Evolutionary conservation across 345 rosid species (phyloP), one percentile per base, ranked within the genome.

Genomic region (Leavenworthia alabamica): DNA sequence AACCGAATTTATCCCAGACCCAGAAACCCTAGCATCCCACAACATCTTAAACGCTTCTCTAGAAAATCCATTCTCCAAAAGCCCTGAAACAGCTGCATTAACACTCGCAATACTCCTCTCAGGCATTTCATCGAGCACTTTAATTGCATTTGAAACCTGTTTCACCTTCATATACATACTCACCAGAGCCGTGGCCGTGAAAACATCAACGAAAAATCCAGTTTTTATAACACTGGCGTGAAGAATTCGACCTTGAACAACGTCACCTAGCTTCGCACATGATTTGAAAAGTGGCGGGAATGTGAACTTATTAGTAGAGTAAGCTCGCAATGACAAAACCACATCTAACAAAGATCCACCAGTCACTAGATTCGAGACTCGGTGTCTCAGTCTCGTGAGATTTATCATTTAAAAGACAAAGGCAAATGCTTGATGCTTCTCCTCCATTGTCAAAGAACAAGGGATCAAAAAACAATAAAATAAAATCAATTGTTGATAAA

Each of bases 281-380:
- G 79, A 80, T 68, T 81, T 85, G 40, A 85, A 77, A n/a, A 85
- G 82, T 26, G 92, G 83, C 70, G 88, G 86, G 70, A 81, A 82
- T 12, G 92, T 81, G 64, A 81, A 83, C 43, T 79, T 74, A 28
- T 68, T 42, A 7, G 79, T 77, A 35, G 66, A 79, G 2, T 60
- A n/a, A 23, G 74, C 44, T 7, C 68, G 14, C 60, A 72, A 41
- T 0, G 48, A 31, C 20, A 59, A 24, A 14, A 80, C 26, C 49
- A 69, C 78, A 47, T 80, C 81, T 37, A 32, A 48, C 70, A 73
- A 74, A 51, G 62, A 66, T 11, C 78, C 77, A 62, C 65, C 46
- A 4, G 67, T 54, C 8, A 76, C 75, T 22, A 79, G 80, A 60
- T 62, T 74, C 24, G 68, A 5, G 28, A 80, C 71, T 22, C 69